phyloP scores from a whole-genome alignment of 306 rosid genomes.

The Aeschynomene evenia region DNA sequence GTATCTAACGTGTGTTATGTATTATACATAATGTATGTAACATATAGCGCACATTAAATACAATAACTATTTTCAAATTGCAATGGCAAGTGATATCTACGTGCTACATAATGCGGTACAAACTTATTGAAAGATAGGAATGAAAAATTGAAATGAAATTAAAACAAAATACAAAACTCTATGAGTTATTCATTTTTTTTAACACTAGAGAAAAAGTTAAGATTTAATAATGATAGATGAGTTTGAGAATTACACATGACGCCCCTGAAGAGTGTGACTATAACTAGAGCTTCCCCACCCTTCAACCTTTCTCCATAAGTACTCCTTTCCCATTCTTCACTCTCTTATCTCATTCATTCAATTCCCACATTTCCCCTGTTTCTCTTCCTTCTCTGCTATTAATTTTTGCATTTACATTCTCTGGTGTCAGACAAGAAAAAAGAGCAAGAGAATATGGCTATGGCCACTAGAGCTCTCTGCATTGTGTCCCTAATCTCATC shows the following conservation, averaged over 20 bases:
- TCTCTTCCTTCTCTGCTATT: background rate
- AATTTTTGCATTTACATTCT: no score
- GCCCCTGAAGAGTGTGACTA: slow-evolving; percentile 31
- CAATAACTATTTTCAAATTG: no score
- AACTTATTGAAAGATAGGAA: no score
- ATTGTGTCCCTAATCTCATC: slow-evolving; percentile 41
- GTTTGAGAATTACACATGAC: slow-evolving; percentile 21
- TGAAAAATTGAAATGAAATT: no score
- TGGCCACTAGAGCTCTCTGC: slow-evolving; percentile 19
- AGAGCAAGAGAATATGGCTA: slow-evolving; percentile 42
- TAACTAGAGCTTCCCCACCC: background rate
- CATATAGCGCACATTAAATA: no score
- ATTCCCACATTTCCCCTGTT: slow-evolving; percentile 12
- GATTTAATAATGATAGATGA: background rate
- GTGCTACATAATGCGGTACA: background rate
- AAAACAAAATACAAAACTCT: no score
- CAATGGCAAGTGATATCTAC: slow-evolving; percentile 1
- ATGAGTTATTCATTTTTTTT: no score
- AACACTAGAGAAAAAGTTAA: background rate
- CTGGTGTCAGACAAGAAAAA: background rate
- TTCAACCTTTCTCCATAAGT: slow-evolving; percentile 58
- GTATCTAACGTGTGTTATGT: no score
- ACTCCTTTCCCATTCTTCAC: slow-evolving; percentile 26
- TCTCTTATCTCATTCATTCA: slow-evolving; percentile 23
- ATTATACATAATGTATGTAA: no score